phyloP scores from a whole-genome alignment of 495 filamentous ascomycete genomes.

The Corynascus novoguineensis region DNA sequence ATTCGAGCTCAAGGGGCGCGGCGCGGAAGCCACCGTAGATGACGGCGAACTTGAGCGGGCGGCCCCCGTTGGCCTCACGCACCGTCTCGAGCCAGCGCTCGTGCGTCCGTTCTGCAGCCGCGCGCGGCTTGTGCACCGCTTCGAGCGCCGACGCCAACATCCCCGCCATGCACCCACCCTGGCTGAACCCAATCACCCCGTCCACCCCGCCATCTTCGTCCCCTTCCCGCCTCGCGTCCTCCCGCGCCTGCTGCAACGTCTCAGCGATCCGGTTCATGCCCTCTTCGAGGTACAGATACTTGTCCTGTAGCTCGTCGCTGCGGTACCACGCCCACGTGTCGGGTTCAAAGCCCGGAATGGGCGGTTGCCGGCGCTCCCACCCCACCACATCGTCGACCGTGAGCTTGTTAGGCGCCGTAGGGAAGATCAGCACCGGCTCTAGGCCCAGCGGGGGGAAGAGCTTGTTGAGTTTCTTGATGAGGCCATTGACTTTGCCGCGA shows the following conservation, averaged over 20 bases:
- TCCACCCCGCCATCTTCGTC: constrained; percentile 40
- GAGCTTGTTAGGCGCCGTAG: constrained; percentile 58
- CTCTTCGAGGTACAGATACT: constrained; percentile 59
- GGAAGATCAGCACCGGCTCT: constrained; percentile 55
- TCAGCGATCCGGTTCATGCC: constrained; percentile 57
- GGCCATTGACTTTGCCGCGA: constrained; percentile 80
- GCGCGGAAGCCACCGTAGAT: constrained; percentile 75
- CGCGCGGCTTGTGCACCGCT: constrained; percentile 39
- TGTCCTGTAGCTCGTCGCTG: constrained; percentile 51
- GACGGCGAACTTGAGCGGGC: constrained; percentile 70
- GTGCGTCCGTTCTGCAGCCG: constrained; percentile 13
- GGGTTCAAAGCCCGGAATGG: constrained; percentile 21
- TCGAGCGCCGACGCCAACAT: constrained; percentile 66
- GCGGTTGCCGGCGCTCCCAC: constrained; percentile 34
- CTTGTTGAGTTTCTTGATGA: constrained; percentile 75
- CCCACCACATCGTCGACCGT: constrained; percentile 65
- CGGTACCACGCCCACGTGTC: constrained; percentile 86
- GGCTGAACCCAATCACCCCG: constrained; percentile 70
- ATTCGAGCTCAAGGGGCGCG: constrained; percentile 51
- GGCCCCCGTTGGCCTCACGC: constrained; percentile 45
- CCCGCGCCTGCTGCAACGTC: constrained; percentile 34
- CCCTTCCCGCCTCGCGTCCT: no score
- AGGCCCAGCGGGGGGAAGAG: constrained; percentile 54
- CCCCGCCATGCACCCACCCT: constrained; percentile 60
- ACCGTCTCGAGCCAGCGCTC: constrained; percentile 33